phyloP scores from a whole-genome alignment of 129 eudicot species.

The Calendula officinalis region DNA sequence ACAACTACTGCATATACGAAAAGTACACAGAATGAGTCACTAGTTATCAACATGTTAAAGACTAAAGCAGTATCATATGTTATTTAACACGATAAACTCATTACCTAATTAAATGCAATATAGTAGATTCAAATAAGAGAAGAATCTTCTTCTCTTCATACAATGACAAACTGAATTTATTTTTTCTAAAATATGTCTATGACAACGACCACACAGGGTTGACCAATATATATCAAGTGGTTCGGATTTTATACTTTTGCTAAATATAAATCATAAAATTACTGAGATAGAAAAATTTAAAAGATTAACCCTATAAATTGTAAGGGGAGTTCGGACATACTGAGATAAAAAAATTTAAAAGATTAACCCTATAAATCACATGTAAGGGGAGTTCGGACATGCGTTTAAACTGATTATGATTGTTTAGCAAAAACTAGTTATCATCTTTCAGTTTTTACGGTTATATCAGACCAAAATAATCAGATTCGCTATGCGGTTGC shows the following conservation, averaged over 20 bases:
- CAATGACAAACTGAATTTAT: constrained; percentile 20
- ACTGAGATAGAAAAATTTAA: not conserved
- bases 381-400: not conserved
- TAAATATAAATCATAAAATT: not conserved
- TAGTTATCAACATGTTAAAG: not conserved
- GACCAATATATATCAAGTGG: constrained; percentile 12
- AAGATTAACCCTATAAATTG: constrained; percentile 5
- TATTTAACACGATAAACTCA: not conserved
- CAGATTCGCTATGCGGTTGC: not conserved
- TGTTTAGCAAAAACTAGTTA: not conserved
- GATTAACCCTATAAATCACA: constrained; percentile 12
- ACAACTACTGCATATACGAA: constrained; percentile 3
- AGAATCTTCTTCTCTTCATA: constrained; percentile 26
- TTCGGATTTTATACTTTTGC: constrained; percentile 10
- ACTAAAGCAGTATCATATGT: not conserved
- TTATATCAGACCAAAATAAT: not conserved
- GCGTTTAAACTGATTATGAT: not conserved
- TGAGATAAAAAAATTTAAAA: not conserved
- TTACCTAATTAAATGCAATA: not conserved
- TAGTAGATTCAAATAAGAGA: constrained; percentile 8
- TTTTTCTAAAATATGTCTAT: constrained; percentile 16
- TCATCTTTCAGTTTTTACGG: constrained; percentile 9
- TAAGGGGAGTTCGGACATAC: not conserved
- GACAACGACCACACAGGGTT: constrained; percentile 1
- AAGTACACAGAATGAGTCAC: not conserved